Base-by-base conservation (phyloP, 2,329 filamentous ascomycete species). In the Helminthosporium solani region DNA sequence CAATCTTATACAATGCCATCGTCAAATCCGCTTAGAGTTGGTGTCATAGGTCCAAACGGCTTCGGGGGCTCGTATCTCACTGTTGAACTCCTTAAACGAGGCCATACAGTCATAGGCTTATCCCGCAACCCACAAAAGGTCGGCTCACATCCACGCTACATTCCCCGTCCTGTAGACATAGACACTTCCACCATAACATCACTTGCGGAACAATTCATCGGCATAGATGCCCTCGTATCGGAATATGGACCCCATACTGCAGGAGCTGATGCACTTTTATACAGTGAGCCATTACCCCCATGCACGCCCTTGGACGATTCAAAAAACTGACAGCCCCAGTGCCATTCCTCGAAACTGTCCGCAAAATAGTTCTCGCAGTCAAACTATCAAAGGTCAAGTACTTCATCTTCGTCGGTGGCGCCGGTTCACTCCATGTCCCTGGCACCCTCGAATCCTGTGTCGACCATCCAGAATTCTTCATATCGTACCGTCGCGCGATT, bases 351-450 rank as follows among this genome's bases (percentile, higher is more conserved):
- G 66, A 70, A 52, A 60, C 63, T 2, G 52, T 60, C 2, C 64
- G 67, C 34, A 67, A 65, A 38, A 54, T 70, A 7, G 51, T 70
- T 14, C 54, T 69, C 8, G 64, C 66, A 12, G 58, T 60, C 23
- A 68, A 67, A 45, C 27, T 31, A 4, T 59, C 60, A 1, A 33
- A 52, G 14, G 49, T 61, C 1, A 41, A 52, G 6, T 69, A 70
- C 53, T 66, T 69, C 55, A 45, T 70, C 38, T 66, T 66, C 40
- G 60, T 70, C 33, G 67, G 66, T 31, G 67, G 67, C 35, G 64
- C 65, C 1, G 66, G 64, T 35, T 61, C 57, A 2, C 57, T 69
- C 3, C 60, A 65, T 46, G 55, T 65, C 7, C 64, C 64, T 1
- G 51, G 52, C 7, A 61, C 58, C 0, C 18, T 15, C 0, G 49